Evolutionary conservation across 768 basidiomycete species (phyloP), one percentile per base, ranked within the genome.

Genomic region (Collybia sordida): DNA sequence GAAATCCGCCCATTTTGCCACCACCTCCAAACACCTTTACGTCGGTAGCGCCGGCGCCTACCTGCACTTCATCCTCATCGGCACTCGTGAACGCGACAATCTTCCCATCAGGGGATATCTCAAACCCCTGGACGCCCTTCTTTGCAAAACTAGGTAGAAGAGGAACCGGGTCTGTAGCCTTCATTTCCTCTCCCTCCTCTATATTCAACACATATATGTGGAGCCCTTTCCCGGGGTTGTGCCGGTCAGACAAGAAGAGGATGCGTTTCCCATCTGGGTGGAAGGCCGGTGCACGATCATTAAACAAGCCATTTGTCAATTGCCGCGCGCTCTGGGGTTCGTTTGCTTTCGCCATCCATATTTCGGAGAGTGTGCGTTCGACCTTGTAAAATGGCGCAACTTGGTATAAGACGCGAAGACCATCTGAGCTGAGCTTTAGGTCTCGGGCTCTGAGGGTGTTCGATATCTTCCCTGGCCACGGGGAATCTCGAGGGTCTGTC

Each of bases 381-480:
- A 39, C 49, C 37, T 58, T 63, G 53, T 70, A 70, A 53, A 67
- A 65, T 9, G 60, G 57, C 36, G 65, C 62, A 28, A 65, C 57
- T 50, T 70, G 69, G 50, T 70, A 70, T 19, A 70, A 46, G 42
- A 69, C 56, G 28, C 54, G 50, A 11, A 45, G 31, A 12, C 67
- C 66, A 48, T 69, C 59, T 17, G 65, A 63, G 49, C 66, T 69
- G 54, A 70, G 60, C 41, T 60, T 63, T 42, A 68, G 62, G 46
- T 70, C 67, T 47, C 67, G 64, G n/a, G 69, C 57, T 52, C 69
- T 70, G 23, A 49, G 47, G 18, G 64, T 53, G 3, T 61, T 59
- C 15, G 64, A 59, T 43, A 69, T 67, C 36, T 60, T 60, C 19
- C 54, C 51, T 31, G 67, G 65, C 27, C 53, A 50, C 25, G 49